Evolutionary conservation across 2,329 filamentous ascomycete genomes (phyloP), one percentile per base, ranked within the genome.

Genomic region (Aureobasidium sp.): DNA sequence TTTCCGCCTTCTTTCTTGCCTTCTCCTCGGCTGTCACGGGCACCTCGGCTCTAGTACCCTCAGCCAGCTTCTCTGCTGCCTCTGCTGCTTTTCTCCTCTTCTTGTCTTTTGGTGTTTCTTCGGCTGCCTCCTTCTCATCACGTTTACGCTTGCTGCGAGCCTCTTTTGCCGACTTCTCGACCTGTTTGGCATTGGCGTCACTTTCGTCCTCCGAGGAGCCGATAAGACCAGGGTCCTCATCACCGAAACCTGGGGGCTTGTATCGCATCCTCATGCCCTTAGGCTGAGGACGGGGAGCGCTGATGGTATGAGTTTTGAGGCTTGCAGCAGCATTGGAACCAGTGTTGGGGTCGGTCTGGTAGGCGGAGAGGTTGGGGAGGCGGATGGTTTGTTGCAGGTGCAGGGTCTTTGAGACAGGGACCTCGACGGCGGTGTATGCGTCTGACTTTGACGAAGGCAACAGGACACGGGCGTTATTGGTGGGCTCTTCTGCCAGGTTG

Each of bases 231-330:
- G 70, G 71, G 31, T 73, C 73, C 27, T 76, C 77, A 11, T 67
- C 61, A 4, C 78, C 78, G 64, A 79, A 79, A 15, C 88, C 88
- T 46, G 87, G 81, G 1, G 88, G 87, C 58, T 80, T 80, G 71
- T 82, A 90, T 35, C 87, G 82, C 72, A 85, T 81, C 67, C 80
- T 84, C 58, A 92, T 74, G 7, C 84, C 86, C 67, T 81, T 78
- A 1, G 88, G 87, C 70, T 91, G 88, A 47, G 81, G 77, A 62
- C 85, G 81, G 51, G 83, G 76, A 1, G 78, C 71, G 62, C 77
- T 82, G 60, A 79, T 75, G 4, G 80, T 74, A 2, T 78, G 75
- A 50, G 78, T 75, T 23, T 76, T 78, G 25, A 76, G 72, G 60
- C 72, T 72, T 9, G 71, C 74, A 19, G 74, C 72, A 15, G 73